Base-by-base conservation (phyloP, 176 grass and related monocot genomes). In the Rhynchospora pubera region DNA sequence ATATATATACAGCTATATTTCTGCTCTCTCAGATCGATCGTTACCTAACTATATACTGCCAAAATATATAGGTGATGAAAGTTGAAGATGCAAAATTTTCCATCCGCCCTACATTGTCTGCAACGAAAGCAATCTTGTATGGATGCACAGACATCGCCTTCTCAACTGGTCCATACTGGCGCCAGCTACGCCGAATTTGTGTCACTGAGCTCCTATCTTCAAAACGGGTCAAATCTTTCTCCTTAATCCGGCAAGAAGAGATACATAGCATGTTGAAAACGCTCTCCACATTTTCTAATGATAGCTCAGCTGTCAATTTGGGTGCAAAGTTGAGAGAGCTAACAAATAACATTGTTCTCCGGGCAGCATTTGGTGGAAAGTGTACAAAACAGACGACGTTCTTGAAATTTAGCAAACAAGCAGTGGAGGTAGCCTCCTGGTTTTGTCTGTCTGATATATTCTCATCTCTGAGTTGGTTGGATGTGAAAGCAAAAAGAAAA, bases 381-480 rank as follows among this genome's bases (percentile, higher is more conserved):
- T 83, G 87, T 65, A 15, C 28, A 58, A 77, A 56, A 22, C 87
- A 87, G 70, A 22, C 48, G 56, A 62, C 13, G 18, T 87, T 87
- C 67, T 76, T 89, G 62, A 32, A 65, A 42, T 16, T 79, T 52
- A 55, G 87, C 43, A 48, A 69, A 46, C 34, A 39, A 75, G 39
- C 83, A 16, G 6, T 34, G 2, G 28, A 46, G 30, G 42, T 84
- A 57, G 62, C 55, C 2, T 61, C 78, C 14, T 87, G 87, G 63
- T 87, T 87, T 75, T 89, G 39, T 84, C 57, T 85, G 48, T 73
- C 47, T 30, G 87, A 89, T 78, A 69, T 87, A 26, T 87, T 87
- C 82, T 78, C 90, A 15, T 85, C 85, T 24, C 74, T 86, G 6
- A 68, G 47, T 4, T 58, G 84, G 62, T 78, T 85, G 28, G 58